phyloP scores from a whole-genome alignment of 2,329 filamentous ascomycete species.

The Pseudocercospora cruenta region DNA sequence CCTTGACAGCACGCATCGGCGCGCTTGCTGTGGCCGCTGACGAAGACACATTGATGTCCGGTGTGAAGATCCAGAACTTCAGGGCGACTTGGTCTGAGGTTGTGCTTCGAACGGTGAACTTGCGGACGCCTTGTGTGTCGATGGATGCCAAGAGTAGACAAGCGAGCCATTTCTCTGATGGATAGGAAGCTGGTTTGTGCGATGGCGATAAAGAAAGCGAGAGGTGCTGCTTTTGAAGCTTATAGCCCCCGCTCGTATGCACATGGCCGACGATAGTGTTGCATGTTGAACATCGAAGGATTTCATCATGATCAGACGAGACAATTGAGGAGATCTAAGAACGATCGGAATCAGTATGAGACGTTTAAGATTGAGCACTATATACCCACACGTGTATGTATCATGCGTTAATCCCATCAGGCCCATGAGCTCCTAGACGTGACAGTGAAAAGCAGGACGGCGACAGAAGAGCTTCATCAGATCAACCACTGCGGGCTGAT shows the following conservation, averaged over 20 bases:
- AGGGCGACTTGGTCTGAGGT: slow-evolving; percentile 11
- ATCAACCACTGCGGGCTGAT: slow-evolving; percentile 34
- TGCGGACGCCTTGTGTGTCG: slow-evolving; percentile 59
- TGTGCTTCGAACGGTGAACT: slow-evolving; percentile 62
- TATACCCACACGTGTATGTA: slow-evolving; percentile 32
- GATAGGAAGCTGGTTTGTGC: slow-evolving; percentile 17
- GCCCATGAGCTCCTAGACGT: slow-evolving; percentile 36
- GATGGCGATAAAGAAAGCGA: slow-evolving; percentile 26
- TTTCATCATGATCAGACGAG: slow-evolving; percentile 1
- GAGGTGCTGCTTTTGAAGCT: slow-evolving; percentile 36
- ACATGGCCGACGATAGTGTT: slow-evolving; percentile 42
- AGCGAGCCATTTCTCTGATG: slow-evolving; percentile 52
- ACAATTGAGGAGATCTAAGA: slow-evolving; percentile 1
- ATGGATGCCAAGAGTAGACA: slow-evolving; percentile 60
- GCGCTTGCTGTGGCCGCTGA: slow-evolving; percentile 39
- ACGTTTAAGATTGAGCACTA: background rate
- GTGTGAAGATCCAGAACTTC: slow-evolving; percentile 63
- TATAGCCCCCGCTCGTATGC: slow-evolving; percentile 51
- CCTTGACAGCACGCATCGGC: slow-evolving; percentile 59
- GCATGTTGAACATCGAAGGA: slow-evolving; percentile 43
- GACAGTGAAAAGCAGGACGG: slow-evolving; percentile 38
- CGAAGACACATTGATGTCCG: slow-evolving; percentile 60
- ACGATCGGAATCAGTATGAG: slow-evolving; percentile 15
- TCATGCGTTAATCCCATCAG: slow-evolving; percentile 38
- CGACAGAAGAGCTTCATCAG: slow-evolving; percentile 26